Base-by-base conservation (phyloP, 202 grass and related monocot genomes). In the Cymbopogon flexuosus region DNA sequence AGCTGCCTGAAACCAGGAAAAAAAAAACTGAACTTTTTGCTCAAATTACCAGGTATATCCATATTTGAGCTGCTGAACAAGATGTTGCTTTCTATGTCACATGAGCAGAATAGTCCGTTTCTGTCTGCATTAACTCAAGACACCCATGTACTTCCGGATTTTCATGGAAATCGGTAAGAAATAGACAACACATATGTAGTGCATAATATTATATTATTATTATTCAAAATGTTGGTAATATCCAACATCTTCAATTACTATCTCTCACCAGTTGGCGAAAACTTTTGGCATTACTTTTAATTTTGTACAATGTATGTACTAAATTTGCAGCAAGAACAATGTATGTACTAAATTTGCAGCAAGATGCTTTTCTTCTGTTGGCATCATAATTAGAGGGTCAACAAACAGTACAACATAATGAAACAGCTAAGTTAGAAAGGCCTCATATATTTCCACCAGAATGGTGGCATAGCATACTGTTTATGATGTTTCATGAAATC, bases 61-160 rank as follows among this genome's bases (percentile, higher is more conserved):
- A 83, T 95, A 78, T 98, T 93, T 84, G 88, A 95, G 76, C 72
- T 95, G 35, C 59, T 95, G 84, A 98, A 98, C 88, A 94, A 91
- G 75, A 85, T 98, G 79, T 73, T 95, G 75, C 24, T 79, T 83
- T 91, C 79, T 4, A 93, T 93, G 79, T 78, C 81, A 70, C 88
- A 85, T 64, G 90, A 93, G 60, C 62, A 87, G 85, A 94, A 85
- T 60, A 58, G 71, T 14, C 76, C 79, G 33, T 98, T 98, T 76
- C 75, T 98, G 78, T 91, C 95, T 86, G 80, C 88, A 62, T 83
- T 98, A 80, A 98, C 92, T 84, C 75, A 91, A 63, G 95, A 98
- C 72, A 84, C 60, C 21, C 95, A 98, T 88, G 79, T 98, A 54
- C 92, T 98, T 87, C 92, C 90, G 51, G 95, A 94, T 79, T 98